Conservation (phyloP, 176 grass and related monocot genomes). For the Lolium perenne region DNA sequence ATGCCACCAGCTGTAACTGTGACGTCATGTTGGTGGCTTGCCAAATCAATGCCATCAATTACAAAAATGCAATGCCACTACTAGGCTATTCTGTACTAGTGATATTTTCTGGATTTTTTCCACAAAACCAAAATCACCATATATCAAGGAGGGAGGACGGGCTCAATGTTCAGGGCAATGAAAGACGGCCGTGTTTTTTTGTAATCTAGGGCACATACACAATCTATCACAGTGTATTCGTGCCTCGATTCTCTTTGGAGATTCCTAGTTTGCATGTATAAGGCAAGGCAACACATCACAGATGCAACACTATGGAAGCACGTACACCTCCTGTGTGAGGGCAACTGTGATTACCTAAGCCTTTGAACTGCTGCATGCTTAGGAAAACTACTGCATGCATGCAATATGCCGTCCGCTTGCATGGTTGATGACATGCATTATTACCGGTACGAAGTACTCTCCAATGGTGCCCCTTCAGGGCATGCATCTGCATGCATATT, state of each 20-base stretch:
- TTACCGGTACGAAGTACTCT: constrained; percentile 13
- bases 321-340: constrained; percentile 11
- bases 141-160: not conserved
- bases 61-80: too few relatives aligned
- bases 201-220: constrained; percentile 42
- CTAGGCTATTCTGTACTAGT: too few relatives aligned
- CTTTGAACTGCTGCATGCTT: constrained; percentile 26
- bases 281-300: constrained; percentile 22
- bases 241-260: constrained; percentile 19
- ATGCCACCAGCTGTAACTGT: too few relatives aligned
- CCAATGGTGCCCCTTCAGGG: not conserved
- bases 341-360: constrained; percentile 50
- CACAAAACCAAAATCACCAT: not conserved
- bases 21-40: too few relatives aligned
- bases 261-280: constrained; percentile 26
- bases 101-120: too few relatives aligned
- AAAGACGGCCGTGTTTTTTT: constrained; percentile 39
- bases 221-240: constrained; percentile 23
- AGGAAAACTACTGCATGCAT: constrained; percentile 56
- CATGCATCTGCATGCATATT: not conserved
- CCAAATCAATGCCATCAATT: too few relatives aligned
- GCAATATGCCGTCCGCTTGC: constrained; percentile 33
- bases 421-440: not conserved
- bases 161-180: constrained; percentile 14
- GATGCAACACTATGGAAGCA: constrained; percentile 38